phyloP scores from a whole-genome alignment of 2,329 filamentous ascomycete species.

The Aspergillus caelatus region DNA sequence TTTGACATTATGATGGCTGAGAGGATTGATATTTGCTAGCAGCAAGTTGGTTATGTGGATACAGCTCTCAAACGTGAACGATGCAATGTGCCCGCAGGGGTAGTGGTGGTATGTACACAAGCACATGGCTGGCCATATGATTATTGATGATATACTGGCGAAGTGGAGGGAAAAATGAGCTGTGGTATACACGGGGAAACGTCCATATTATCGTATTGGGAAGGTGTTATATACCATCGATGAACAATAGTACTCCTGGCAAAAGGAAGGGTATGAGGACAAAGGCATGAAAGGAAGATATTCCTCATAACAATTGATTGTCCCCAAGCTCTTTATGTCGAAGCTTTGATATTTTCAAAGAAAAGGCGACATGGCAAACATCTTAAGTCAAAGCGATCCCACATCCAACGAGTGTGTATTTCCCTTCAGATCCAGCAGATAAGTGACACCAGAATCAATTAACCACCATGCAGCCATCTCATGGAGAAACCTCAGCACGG shows the following conservation, averaged over 20 bases:
- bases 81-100: slow-evolving; percentile 32
- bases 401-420: too few relatives aligned
- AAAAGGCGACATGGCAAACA: neutral
- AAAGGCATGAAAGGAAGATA: neutral
- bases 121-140: slow-evolving; percentile 22
- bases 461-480: slow-evolving; percentile 41
- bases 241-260: neutral
- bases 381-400: neutral
- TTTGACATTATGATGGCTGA: neutral
- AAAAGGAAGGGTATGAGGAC: neutral
- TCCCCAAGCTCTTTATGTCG: neutral
- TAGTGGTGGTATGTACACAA: slow-evolving; percentile 31
- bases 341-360: neutral
- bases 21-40: slow-evolving; percentile 1
- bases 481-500: slow-evolving; percentile 33
- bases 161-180: too few relatives aligned
- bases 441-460: slow-evolving; percentile 36
- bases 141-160: neutral
- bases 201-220: neutral
- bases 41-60: slow-evolving; percentile 23
- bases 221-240: neutral
- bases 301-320: neutral
- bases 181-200: neutral
- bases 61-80: slow-evolving; percentile 29
- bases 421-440: slow-evolving; percentile 29